Base-by-base conservation (phyloP, 176 grass and related monocot species). In the Poa annua region DNA sequence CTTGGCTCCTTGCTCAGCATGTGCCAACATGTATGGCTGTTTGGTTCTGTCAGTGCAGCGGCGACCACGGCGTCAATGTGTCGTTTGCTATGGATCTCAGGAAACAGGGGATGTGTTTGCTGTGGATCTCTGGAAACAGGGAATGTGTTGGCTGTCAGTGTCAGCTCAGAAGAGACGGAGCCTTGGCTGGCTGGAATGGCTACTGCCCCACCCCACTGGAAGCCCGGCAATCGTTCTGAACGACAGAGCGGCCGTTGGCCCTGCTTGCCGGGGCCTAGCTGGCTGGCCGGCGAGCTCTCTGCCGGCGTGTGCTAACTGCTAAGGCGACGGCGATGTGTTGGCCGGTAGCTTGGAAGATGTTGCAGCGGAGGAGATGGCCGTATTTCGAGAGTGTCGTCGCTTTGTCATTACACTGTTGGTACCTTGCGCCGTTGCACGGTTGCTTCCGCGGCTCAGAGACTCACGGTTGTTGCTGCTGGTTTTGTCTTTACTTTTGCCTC, bases 111-210 rank as follows among this genome's bases (percentile, higher is more conserved):
- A 51, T 74, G 71, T 66, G 74, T 24, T 77, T 7, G 51, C 74
- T 21, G 73, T 75, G 26, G 26, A 65, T 65, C 61, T 65, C 61
- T 3, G 1, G 61, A 34, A 34, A 65, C 29, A 65, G 29, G 59
- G 61, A 13, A 17, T 65, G 61, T 26, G 26, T n/a, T 51, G 29
- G 42, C 25, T 51, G 60, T 65, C 60, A 14, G 32, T 51, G 77
- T 65, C 60, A 14, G 32, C 44, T 50, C 44, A 73, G 70, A 49
- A 2, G 53, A 49, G 19, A 68, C 11, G 7, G 11, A 49, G 39
- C 13, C 7, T 26, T 85, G 61, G 82, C 36, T 85, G 61, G 82
- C 69, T 81, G 22, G 61, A 76, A 85, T 57, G 39, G 35, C 15
- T 66, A 17, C 68, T 11, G 38, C 59, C 17, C 66, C 68, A 20